phyloP scores from a whole-genome alignment of 78 protist genomes.

The Dictyostelium citrinum region DNA sequence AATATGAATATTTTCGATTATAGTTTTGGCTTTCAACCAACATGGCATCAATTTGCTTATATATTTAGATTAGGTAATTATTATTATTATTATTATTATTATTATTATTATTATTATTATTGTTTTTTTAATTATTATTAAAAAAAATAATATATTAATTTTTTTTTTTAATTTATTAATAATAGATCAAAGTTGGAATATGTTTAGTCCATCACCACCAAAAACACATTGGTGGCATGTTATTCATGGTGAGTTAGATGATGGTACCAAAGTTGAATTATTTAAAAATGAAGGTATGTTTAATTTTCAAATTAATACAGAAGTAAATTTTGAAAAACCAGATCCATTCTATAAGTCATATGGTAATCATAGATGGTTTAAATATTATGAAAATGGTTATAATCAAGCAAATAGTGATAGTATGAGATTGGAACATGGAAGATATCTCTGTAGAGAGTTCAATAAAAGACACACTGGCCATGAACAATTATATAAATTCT shows the following conservation, averaged over 20 bases:
- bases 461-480: slow-evolving; percentile 5
- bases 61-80: slow-evolving; percentile 1
- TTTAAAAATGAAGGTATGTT: slow-evolving; percentile 59
- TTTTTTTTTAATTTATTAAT: no score
- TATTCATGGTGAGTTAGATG: slow-evolving; percentile 56
- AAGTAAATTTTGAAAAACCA: slow-evolving; percentile 58
- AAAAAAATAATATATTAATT: no score
- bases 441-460: slow-evolving; percentile 71
- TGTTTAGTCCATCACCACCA: slow-evolving; percentile 71
- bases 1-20: slow-evolving; percentile 10
- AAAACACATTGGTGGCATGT: slow-evolving; percentile 74
- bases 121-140: no score
- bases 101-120: no score
- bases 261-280: slow-evolving; percentile 64
- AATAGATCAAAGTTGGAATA: slow-evolving; percentile 68
- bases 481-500: slow-evolving; percentile 28
- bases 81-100: no score
- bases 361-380: slow-evolving; percentile 80
- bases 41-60: slow-evolving; percentile 26
- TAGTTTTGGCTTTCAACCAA: background rate
- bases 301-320: slow-evolving; percentile 5
- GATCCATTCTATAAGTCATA: slow-evolving; percentile 49
- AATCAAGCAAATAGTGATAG: background rate
- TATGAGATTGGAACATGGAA: slow-evolving; percentile 48
- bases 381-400: slow-evolving; percentile 79